Conservation (phyloP, 2,329 filamentous ascomycete genomes). For the Phyllosticta capitalensis region DNA sequence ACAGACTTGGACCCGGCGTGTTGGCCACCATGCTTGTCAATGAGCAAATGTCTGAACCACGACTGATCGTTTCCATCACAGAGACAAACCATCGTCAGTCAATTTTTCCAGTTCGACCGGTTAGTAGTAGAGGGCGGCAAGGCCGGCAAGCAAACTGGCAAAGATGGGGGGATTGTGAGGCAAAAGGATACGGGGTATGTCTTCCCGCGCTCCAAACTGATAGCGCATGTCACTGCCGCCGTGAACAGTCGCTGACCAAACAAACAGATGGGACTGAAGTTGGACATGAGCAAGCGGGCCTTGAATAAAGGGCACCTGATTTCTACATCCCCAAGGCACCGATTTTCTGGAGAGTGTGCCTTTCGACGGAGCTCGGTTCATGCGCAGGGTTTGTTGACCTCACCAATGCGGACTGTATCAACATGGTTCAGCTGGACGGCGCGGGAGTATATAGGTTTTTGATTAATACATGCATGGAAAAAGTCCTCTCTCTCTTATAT, state of each 20-base stretch:
- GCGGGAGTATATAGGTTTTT: neutral
- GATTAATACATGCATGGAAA: neutral
- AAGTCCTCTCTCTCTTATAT: neutral
- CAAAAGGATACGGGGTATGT: slow-evolving; percentile 72
- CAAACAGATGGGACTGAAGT: neutral
- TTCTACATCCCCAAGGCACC: neutral
- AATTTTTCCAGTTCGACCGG: slow-evolving; percentile 86
- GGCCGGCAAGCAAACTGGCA: slow-evolving; percentile 62
- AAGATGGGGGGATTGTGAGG: slow-evolving; percentile 57
- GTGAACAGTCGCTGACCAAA: neutral
- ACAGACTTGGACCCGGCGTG: neutral
- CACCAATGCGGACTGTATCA: neutral
- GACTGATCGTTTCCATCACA: slow-evolving; percentile 32
- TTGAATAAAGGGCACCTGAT: neutral
- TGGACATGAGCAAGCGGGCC: neutral
- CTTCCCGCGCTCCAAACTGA: neutral
- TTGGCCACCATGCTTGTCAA: neutral
- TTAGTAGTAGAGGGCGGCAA: slow-evolving; percentile 87
- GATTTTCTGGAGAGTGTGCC: neutral
- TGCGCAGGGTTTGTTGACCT: neutral
- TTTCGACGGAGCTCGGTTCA: neutral
- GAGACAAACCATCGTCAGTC: slow-evolving; percentile 90
- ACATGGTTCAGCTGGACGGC: neutral
- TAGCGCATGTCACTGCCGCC: neutral
- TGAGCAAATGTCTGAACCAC: neutral